phyloP scores from a whole-genome alignment of 441 rosid species.

The California macrophylla region DNA sequence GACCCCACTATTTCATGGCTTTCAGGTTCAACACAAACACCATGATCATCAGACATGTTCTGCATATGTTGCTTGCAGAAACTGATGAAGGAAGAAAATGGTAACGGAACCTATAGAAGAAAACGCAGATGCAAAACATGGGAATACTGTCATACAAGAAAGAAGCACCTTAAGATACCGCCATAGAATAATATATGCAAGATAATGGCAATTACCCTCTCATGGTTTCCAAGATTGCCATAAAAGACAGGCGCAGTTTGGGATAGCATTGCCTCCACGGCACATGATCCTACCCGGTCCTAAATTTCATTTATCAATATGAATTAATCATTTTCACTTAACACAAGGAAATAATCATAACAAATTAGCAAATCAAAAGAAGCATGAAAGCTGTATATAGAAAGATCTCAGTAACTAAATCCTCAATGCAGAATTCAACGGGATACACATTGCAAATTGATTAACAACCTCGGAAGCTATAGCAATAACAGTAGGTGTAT shows the following conservation, averaged over 20 bases:
- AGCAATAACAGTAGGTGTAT: neutral
- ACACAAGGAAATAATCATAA: neutral
- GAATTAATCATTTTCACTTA: neutral
- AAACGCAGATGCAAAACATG: neutral
- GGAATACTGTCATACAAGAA: neutral
- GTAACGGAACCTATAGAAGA: constrained; percentile 21
- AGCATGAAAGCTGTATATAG: neutral
- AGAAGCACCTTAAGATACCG: neutral
- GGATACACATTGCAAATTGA: neutral
- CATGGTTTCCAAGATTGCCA: constrained; percentile 82
- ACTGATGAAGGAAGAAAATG: constrained; percentile 54
- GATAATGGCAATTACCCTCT: constrained; percentile 44
- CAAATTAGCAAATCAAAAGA: neutral
- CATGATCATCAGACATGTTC: neutral
- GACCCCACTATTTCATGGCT: constrained; percentile 13
- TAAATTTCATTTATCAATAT: neutral
- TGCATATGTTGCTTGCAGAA: constrained; percentile 8
- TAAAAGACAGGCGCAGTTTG: constrained; percentile 63
- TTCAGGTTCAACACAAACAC: constrained; percentile 21
- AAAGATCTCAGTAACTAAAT: neutral
- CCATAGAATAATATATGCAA: neutral
- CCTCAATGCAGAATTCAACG: neutral
- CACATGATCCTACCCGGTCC: constrained; percentile 34
- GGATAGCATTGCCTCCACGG: constrained; percentile 64
- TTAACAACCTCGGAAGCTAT: neutral